Evolutionary conservation across 495 filamentous ascomycete species (phyloP).

Genomic region (Penicillium antarcticum): DNA sequence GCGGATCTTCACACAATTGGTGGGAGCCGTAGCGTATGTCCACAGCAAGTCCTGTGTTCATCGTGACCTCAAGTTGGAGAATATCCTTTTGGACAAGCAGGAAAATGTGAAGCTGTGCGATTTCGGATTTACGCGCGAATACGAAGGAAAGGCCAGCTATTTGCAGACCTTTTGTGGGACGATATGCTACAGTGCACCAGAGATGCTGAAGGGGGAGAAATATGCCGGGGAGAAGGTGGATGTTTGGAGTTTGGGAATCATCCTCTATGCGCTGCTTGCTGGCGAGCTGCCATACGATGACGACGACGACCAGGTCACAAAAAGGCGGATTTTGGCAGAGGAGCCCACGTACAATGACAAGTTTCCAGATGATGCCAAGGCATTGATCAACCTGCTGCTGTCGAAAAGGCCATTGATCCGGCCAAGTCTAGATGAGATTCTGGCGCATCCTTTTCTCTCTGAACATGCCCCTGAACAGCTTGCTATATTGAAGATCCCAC

Average conservation of each 20-base stretch:
- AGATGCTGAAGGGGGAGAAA: constrained; percentile 98
- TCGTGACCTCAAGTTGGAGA: constrained; percentile 94
- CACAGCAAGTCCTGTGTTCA: constrained; percentile 95
- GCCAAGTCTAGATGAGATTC: constrained; percentile 81
- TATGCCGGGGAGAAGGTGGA: constrained; percentile 98
- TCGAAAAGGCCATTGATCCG: constrained; percentile 86
- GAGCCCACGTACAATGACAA: constrained; percentile 83
- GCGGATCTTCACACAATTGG: constrained; percentile 92
- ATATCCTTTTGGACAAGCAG: constrained; percentile 93
- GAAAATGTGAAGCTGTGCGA: constrained; percentile 99
- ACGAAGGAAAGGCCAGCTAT: constrained; percentile 92
- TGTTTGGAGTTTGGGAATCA: constrained; percentile 96
- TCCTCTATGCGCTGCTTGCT: constrained; percentile 86
- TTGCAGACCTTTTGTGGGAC: constrained; percentile 97
- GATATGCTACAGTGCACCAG: constrained; percentile 94
- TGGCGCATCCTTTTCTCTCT: constrained; percentile 83
- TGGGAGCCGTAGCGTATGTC: constrained; percentile 93
- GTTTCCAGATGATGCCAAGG: constrained; percentile 70
- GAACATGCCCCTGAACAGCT: constrained; percentile 88
- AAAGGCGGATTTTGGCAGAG: constrained; percentile 74
- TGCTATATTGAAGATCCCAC: constrained; percentile 81
- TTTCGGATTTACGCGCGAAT: constrained; percentile 97
- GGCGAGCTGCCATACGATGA: constrained; percentile 97
- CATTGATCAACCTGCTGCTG: constrained; percentile 70
- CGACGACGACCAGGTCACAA: constrained; percentile 82